Evolutionary conservation across 2,329 filamentous ascomycete genomes (phyloP).

Genomic region (Ophiocordyceps polyrhachis-furcata): DNA sequence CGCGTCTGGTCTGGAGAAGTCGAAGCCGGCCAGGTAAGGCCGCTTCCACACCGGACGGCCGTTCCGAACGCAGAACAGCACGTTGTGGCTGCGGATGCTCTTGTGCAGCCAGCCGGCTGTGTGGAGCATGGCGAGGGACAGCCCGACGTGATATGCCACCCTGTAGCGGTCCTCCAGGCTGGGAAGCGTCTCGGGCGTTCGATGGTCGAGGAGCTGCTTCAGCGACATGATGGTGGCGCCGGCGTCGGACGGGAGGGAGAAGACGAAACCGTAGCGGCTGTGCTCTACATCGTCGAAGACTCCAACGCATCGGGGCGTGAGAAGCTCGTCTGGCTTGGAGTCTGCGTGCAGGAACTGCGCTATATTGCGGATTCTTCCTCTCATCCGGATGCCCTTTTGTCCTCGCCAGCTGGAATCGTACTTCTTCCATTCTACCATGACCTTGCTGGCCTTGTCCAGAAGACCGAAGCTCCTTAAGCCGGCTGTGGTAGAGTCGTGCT

Average conservation of each 20-base stretch:
- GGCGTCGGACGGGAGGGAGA: not conserved
- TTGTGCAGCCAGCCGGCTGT: not conserved
- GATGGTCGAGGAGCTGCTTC: not conserved
- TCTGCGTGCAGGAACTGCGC: not conserved
- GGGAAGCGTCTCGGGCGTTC: not conserved
- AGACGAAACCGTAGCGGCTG: not conserved
- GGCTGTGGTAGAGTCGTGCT: not conserved
- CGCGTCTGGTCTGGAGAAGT: not conserved
- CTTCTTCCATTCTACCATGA: not conserved
- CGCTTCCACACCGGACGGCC: not conserved
- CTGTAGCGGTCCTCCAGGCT: not conserved
- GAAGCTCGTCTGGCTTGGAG: not conserved
- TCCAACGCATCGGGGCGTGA: not conserved
- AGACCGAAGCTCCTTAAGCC: not conserved
- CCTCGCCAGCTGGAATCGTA: constrained; percentile 1
- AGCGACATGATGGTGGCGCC: not conserved
- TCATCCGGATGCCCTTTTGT: not conserved
- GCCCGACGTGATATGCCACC: not conserved
- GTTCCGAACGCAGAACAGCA: not conserved
- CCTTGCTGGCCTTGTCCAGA: not conserved
- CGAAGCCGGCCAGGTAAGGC: not conserved
- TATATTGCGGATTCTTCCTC: not conserved
- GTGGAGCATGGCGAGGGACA: not conserved
- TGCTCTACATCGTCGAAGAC: not conserved
- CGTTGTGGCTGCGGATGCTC: not conserved